Percentiles rank a stretch among this genome's conserved stretches.
These are phyloP conservation scores for Spatholobus suberectus DNA, from an alignment of 306 rosid genomes.

Conservation along the genomic window DNA sequence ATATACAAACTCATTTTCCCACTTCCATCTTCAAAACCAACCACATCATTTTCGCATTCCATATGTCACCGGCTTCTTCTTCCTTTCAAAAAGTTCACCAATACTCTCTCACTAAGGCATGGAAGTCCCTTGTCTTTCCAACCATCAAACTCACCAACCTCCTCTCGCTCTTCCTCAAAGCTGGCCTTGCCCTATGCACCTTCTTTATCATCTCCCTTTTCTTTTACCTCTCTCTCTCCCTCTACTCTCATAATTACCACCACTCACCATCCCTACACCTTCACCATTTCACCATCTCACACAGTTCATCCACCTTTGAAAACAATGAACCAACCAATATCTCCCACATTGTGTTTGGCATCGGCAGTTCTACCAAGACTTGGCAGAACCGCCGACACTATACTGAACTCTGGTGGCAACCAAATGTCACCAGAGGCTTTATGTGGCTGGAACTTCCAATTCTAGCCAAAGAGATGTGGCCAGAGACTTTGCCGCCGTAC, in stretches of 20 bases:
- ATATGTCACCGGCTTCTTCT: constrained; percentile 21
- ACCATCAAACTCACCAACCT: constrained; percentile 1
- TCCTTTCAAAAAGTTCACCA: not conserved
- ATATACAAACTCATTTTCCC: too few species aligned
- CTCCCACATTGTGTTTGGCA: constrained; percentile 62
- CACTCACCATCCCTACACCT: not conserved
- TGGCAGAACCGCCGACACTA: constrained; percentile 52
- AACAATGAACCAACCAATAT: constrained; percentile 38
- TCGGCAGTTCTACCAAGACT: constrained; percentile 49
- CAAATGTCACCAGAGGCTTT: constrained; percentile 54
- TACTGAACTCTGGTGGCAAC: constrained; percentile 61
- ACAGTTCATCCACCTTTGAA: too few species aligned
- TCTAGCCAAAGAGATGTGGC: constrained; percentile 38
- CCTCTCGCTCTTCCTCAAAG: constrained; percentile 33
- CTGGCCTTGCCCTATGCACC: constrained; percentile 14
- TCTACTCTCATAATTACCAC: not conserved
- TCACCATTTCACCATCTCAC: not conserved
- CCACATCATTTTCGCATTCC: not conserved
- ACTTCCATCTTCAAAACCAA: not conserved
- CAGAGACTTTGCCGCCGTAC: constrained; percentile 41
- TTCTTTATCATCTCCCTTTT: constrained; percentile 39
- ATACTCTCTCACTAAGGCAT: constrained; percentile 37
- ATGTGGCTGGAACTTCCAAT: constrained; percentile 57
- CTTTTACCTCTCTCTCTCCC: constrained; percentile 39
- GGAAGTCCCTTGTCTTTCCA: constrained; percentile 36